A percentile compares a stretch with the other conserved stretches of the same genome.
These are phyloP conservation scores for Penicillium turbatum DNA, from an alignment of 495 filamentous ascomycete species.

Conservation along the genomic window DNA sequence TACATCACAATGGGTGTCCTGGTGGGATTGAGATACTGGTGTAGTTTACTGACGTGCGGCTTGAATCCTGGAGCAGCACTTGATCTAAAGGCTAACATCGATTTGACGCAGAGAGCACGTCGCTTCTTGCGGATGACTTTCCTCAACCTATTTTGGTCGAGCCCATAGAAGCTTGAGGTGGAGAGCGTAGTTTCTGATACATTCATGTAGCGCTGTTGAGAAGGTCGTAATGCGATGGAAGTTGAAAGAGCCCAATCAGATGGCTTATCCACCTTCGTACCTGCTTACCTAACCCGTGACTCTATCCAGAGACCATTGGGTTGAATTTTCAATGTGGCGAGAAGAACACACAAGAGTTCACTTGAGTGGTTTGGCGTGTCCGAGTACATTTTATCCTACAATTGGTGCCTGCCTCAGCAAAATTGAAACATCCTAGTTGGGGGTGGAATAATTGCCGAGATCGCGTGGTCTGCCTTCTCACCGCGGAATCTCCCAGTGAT, in stretches of 20 bases:
- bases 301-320: conserved; percentile 15
- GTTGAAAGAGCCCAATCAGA: not conserved
- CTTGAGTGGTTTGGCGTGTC: not conserved
- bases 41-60: too few relatives aligned
- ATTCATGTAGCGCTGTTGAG: too few relatives aligned
- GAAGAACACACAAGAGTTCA: not conserved
- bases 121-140: too few relatives aligned
- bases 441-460: not conserved
- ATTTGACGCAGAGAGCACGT: too few relatives aligned
- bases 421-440: not conserved
- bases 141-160: too few relatives aligned
- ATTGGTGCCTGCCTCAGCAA: not conserved
- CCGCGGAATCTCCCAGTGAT: not conserved
- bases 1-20: not conserved
- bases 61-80: too few relatives aligned
- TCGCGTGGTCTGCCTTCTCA: not conserved
- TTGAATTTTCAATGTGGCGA: conserved; percentile 26
- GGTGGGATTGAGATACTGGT: conserved; percentile 6
- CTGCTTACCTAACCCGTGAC: conserved; percentile 23
- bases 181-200: too few relatives aligned
- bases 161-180: too few relatives aligned
- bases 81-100: too few relatives aligned
- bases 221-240: too few relatives aligned
- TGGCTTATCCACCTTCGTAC: not conserved
- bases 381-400: not conserved